Conservation (phyloP, 2,329 filamentous ascomycete species). For the Triangularia verruculosa region DNA sequence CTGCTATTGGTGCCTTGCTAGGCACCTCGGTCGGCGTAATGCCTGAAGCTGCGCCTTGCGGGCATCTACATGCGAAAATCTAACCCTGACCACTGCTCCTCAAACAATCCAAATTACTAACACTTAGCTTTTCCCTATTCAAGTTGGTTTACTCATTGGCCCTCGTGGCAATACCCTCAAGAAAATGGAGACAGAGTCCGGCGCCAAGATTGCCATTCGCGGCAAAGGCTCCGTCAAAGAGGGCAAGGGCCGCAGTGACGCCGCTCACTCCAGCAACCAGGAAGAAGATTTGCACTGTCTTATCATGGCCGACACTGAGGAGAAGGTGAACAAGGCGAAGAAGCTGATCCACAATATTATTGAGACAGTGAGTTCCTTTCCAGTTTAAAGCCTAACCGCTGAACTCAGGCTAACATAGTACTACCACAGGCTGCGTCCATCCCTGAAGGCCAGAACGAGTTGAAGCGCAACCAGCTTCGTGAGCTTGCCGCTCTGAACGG, state of each 20-base stretch:
- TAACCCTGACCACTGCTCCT: conserved; percentile 36
- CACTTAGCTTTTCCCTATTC: conserved; percentile 78
- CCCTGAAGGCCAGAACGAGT: conserved; percentile 96
- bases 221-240: conserved; percentile 99
- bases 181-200: conserved; percentile 98
- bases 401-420: conserved; percentile 26
- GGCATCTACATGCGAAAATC: conserved; percentile 33
- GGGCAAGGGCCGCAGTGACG: conserved; percentile 97
- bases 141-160: conserved; percentile 99
- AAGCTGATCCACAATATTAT: conserved; percentile 98
- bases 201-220: conserved; percentile 97
- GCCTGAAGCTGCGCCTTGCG: conserved; percentile 31
- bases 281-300: conserved; percentile 98
- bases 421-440: conserved; percentile 82
- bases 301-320: conserved; percentile 99
- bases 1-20: conserved; percentile 43
- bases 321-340: conserved; percentile 99
- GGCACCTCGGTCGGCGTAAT: conserved; percentile 36
- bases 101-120: conserved; percentile 65
- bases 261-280: conserved; percentile 98
- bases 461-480: conserved; percentile 97
- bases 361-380: conserved; percentile 72
- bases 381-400: neutral
- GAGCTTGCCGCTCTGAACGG: conserved; percentile 97
- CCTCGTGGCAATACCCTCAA: conserved; percentile 99